Conservation (phyloP, 768 basidiomycete genomes). For the Leccinum olivaceopallidum region DNA sequence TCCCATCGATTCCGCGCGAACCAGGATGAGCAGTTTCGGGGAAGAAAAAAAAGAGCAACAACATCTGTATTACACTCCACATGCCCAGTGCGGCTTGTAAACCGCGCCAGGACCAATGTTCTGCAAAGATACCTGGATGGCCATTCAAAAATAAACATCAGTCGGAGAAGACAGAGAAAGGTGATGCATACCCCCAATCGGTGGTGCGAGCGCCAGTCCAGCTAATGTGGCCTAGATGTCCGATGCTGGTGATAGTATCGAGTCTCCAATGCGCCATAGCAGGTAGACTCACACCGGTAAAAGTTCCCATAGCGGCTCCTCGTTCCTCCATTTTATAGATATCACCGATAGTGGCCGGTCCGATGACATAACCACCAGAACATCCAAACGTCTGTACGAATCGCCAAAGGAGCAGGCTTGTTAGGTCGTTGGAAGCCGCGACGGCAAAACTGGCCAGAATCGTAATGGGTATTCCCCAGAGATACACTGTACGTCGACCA, state of each 20-base stretch:
- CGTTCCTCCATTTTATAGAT: conserved; percentile 67
- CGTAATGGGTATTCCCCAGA: conserved; percentile 59
- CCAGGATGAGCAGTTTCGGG: conserved; percentile 72
- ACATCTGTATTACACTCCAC: conserved; percentile 39
- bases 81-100: conserved; percentile 52
- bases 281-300: conserved; percentile 44
- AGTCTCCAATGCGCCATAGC: background rate
- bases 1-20: conserved; percentile 52
- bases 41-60: conserved; percentile 44
- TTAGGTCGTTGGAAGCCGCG: conserved; percentile 42
- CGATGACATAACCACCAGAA: conserved; percentile 56
- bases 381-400: conserved; percentile 68
- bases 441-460: conserved; percentile 62
- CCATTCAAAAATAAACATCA: background rate
- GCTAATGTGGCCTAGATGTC: conserved; percentile 44
- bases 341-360: conserved; percentile 62
- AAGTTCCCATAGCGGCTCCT: conserved; percentile 59
- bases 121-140: conserved; percentile 44
- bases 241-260: background rate
- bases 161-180: background rate
- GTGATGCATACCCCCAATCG: conserved; percentile 46
- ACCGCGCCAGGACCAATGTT: conserved; percentile 66
- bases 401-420: conserved; percentile 56
- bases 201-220: conserved; percentile 62
- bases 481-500: conserved; percentile 62